Base-by-base conservation (phyloP, 75 land plant genomes). In the Ceratopteris richardii region DNA sequence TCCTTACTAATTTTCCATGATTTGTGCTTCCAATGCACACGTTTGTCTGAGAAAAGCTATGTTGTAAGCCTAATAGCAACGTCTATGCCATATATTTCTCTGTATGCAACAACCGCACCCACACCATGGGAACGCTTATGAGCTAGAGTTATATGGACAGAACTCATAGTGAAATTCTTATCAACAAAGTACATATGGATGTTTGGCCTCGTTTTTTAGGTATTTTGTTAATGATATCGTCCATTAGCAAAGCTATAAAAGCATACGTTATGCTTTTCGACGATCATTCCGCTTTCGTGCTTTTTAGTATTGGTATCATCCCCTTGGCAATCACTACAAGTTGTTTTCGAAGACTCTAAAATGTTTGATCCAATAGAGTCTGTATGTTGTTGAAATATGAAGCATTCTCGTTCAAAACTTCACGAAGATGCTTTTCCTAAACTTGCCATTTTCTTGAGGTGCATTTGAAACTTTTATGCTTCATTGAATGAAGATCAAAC, bases 91-190 rank as follows among this genome's bases (percentile, higher is more conserved):
- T 73, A 65, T 65, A 43, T 64, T 17, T 60, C 48, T 11, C 85
- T 85, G 68, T 81, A 94, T 24, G 51, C 85, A 6, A 89, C 89
- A 19, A 94, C 87, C 31, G 87, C 80, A 30, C 83, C 57, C 1
- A 83, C 91, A 20, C 98, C 98, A 54, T 94, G 98, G 37, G 83
- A 69, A 44, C 72, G 68, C 65, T 85, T 83, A 66, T 94, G 98
- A 18, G 98, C 98, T 19, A 94, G 83, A 4, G 98, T 94, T 13
- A 94, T 70, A 75, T 94, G 98, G 30, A 77, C 85, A 54, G 54
- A 58, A 33, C 9, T 33, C 7, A 33, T 9, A 33, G 9, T 33
- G 9, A 33, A 3, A 3, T 4, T 43, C 53, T 66, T 77, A 27
- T 67, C 81, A 27, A 71, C 7, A 33, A 94, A 62, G 62, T 76